Evolutionary conservation across 2,329 filamentous ascomycete species (phyloP).

Genomic region (Xylariaceae sp.): DNA sequence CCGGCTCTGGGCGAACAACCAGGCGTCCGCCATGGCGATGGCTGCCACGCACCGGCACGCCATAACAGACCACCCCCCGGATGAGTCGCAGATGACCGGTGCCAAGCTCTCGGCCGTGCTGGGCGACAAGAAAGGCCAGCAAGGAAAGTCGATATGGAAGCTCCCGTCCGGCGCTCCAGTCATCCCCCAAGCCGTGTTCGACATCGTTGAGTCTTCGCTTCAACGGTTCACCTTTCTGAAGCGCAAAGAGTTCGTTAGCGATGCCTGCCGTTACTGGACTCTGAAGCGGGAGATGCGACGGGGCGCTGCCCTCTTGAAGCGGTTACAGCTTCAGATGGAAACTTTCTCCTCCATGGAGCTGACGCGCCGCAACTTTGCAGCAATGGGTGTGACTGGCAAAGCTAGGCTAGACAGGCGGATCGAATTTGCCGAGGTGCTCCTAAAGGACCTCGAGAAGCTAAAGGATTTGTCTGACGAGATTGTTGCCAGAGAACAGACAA

Average conservation of each 20-base stretch:
- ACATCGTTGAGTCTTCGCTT: conserved; percentile 77
- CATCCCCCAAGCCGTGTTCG: conserved; percentile 82
- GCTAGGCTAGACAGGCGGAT: conserved; percentile 74
- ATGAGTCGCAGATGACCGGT: conserved; percentile 78
- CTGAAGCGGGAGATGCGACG: conserved; percentile 88
- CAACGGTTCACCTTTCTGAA: conserved; percentile 75
- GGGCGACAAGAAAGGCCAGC: conserved; percentile 68
- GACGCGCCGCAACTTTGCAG: conserved; percentile 89
- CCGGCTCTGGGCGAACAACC: conserved; percentile 86
- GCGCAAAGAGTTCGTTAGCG: conserved; percentile 85
- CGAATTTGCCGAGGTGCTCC: conserved; percentile 74
- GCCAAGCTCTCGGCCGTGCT: conserved; percentile 72
- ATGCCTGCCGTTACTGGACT: conserved; percentile 96
- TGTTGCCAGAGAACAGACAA: conserved; percentile 69
- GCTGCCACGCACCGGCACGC: conserved; percentile 65
- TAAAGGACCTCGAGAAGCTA: conserved; percentile 72
- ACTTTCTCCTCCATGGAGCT: conserved; percentile 97
- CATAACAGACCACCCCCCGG: conserved; percentile 63
- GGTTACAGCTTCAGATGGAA: conserved; percentile 90
- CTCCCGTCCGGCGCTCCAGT: conserved; percentile 91
- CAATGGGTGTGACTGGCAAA: conserved; percentile 82
- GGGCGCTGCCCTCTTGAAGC: conserved; percentile 85
- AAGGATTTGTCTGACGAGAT: conserved; percentile 64
- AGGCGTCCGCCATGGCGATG: conserved; percentile 73
- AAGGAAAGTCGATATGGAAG: conserved; percentile 73